Conservation (phyloP, 1,284 basidiomycete species). For the Microbotryum violaceum region DNA sequence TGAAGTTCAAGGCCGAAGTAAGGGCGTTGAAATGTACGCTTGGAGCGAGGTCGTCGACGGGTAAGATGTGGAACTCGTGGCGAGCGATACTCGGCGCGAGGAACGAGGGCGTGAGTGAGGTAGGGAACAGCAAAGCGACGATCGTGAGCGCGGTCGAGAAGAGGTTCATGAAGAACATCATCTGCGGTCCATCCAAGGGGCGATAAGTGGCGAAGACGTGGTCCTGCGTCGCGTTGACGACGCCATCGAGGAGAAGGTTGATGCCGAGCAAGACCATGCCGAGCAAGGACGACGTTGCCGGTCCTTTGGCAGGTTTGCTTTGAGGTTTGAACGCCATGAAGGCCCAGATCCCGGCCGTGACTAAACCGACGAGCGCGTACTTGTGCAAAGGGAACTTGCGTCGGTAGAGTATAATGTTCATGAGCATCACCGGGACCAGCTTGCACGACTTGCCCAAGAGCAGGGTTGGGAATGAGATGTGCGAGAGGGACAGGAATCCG, state of each 20-base stretch:
- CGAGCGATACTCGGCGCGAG: conserved; percentile 51
- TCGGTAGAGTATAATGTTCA: conserved; percentile 71
- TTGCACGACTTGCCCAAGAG: conserved; percentile 98
- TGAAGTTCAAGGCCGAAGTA: conserved; percentile 61
- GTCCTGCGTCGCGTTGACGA: conserved; percentile 96
- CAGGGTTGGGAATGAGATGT: conserved; percentile 98
- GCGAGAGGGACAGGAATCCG: conserved; percentile 84
- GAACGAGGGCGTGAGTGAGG: conserved; percentile 35
- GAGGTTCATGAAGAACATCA: conserved; percentile 98
- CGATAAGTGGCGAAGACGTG: conserved; percentile 74
- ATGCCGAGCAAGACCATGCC: conserved; percentile 65
- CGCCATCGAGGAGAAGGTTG: conserved; percentile 86
- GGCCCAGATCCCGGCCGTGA: conserved; percentile 84
- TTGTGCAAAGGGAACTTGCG: conserved; percentile 80
- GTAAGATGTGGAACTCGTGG: conserved; percentile 50
- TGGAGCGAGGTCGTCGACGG: conserved; percentile 38
- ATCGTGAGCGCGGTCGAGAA: conserved; percentile 60
- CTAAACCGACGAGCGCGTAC: conserved; percentile 74
- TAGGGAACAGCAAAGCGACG: conserved; percentile 31
- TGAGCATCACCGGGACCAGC: conserved; percentile 89
- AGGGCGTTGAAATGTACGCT: conserved; percentile 52
- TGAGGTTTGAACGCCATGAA: conserved; percentile 70
- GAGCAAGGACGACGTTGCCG: conserved; percentile 46
- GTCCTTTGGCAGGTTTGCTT: conserved; percentile 34
- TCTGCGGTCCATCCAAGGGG: conserved; percentile 82